Conservation (phyloP, 2,329 filamentous ascomycete species). For the Aspergillus sp. region DNA sequence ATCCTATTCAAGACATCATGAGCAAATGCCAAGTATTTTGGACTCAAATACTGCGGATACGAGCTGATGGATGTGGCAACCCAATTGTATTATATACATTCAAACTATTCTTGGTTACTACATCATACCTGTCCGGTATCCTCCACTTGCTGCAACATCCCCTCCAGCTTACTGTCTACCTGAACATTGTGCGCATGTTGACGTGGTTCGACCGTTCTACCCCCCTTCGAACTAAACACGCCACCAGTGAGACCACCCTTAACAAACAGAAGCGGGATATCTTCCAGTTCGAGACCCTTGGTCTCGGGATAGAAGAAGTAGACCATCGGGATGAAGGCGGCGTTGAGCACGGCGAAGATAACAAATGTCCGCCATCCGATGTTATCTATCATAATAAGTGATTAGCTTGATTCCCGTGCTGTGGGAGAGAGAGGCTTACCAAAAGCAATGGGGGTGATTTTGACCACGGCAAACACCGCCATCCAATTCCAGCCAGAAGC, state of each 20-base stretch:
- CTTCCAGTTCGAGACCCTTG: conserved; percentile 57
- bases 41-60: too few species aligned
- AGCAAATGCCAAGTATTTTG: too few species aligned
- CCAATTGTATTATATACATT: too few species aligned
- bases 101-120: too few species aligned
- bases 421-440: conserved; percentile 11
- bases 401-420: neutral
- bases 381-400: conserved; percentile 21
- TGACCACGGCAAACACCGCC: conserved; percentile 27
- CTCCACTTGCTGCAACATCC: conserved; percentile 9
- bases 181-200: conserved; percentile 13
- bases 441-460: conserved; percentile 21
- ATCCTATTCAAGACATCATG: too few species aligned
- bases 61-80: too few species aligned
- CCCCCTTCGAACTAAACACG: conserved; percentile 13
- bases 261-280: conserved; percentile 39
- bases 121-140: neutral
- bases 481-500: conserved; percentile 33
- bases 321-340: conserved; percentile 43
- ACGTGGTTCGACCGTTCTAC: conserved; percentile 13
- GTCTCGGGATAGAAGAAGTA: conserved; percentile 62
- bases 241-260: conserved; percentile 14
- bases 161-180: conserved; percentile 12
- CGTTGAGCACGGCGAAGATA: conserved; percentile 20
- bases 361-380: conserved; percentile 26